phyloP scores from a whole-genome alignment of 2,329 filamentous ascomycete species.

The Fusarium musae region DNA sequence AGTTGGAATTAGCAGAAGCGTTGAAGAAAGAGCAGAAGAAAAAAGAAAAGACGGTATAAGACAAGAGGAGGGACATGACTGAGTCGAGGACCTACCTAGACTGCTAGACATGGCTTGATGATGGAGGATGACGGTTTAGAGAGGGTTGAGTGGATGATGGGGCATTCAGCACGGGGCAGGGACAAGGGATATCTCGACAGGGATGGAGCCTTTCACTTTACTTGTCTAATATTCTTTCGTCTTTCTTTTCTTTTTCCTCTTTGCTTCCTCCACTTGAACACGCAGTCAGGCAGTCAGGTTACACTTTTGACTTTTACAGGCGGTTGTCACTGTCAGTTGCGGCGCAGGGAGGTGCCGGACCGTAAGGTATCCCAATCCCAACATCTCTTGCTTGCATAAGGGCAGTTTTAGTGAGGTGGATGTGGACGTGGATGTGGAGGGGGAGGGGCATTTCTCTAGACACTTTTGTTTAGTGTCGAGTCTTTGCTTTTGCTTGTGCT shows the following conservation, averaged over 20 bases:
- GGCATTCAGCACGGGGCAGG: conserved; percentile 44
- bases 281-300: background rate
- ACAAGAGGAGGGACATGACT: background rate
- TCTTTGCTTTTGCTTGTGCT: conserved; percentile 17
- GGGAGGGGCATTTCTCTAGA: conserved; percentile 7
- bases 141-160: conserved; percentile 39
- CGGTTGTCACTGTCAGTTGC: conserved; percentile 39
- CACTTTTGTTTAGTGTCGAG: background rate
- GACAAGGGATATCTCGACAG: conserved; percentile 38
- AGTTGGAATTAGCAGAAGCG: background rate
- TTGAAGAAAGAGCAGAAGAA: conserved; percentile 1
- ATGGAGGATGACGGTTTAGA: conserved; percentile 31
- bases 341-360: conserved; percentile 29
- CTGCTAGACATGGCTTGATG: conserved; percentile 12
- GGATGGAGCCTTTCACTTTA: conserved; percentile 24
- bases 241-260: conserved; percentile 35
- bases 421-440: background rate
- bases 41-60: conserved; percentile 15
- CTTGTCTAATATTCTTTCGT: conserved; percentile 22
- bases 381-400: conserved; percentile 5
- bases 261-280: conserved; percentile 15
- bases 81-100: background rate
- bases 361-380: background rate
- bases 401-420: background rate
- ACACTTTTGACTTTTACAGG: background rate